These are phyloP conservation scores for Apium graveolens DNA, from an alignment of 129 eudicot species.

Conservation along the genomic window DNA sequence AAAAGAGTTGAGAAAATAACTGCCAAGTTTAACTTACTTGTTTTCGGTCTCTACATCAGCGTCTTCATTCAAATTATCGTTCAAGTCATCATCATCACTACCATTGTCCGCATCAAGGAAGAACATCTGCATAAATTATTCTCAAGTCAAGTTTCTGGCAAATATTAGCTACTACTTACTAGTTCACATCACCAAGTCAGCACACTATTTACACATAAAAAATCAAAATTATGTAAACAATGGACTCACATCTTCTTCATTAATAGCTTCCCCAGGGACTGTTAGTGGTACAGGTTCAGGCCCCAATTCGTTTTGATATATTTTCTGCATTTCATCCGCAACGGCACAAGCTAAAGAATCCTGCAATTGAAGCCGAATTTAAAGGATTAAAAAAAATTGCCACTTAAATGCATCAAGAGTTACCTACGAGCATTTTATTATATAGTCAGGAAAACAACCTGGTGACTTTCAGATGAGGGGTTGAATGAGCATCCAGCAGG, in stretches of 20 bases:
- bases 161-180: not conserved
- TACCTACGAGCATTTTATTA: not conserved
- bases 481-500: slow-evolving; percentile 90
- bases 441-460: slow-evolving; percentile 32
- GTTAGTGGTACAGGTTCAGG: slow-evolving; percentile 79
- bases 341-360: slow-evolving; percentile 74
- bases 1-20: not conserved
- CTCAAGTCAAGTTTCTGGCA: not conserved
- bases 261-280: slow-evolving; percentile 63
- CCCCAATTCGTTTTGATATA: slow-evolving; percentile 61
- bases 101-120: slow-evolving; percentile 78
- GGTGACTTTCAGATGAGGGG: slow-evolving; percentile 72
- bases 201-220: not conserved
- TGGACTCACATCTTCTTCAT: slow-evolving; percentile 71
- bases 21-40: slow-evolving; percentile 35
- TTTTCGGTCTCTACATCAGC: slow-evolving; percentile 51
- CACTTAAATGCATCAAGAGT: not conserved
- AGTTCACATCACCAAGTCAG: not conserved
- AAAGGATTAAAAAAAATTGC: not conserved
- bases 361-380: slow-evolving; percentile 18
- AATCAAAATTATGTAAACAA: slow-evolving; percentile 5
- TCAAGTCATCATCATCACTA: slow-evolving; percentile 44
- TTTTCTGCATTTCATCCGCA: slow-evolving; percentile 95
- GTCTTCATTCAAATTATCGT: slow-evolving; percentile 25
- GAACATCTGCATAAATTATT: slow-evolving; percentile 49